phyloP scores from a whole-genome alignment of 1,284 basidiomycete species.

The Heliocybe sulcata region DNA sequence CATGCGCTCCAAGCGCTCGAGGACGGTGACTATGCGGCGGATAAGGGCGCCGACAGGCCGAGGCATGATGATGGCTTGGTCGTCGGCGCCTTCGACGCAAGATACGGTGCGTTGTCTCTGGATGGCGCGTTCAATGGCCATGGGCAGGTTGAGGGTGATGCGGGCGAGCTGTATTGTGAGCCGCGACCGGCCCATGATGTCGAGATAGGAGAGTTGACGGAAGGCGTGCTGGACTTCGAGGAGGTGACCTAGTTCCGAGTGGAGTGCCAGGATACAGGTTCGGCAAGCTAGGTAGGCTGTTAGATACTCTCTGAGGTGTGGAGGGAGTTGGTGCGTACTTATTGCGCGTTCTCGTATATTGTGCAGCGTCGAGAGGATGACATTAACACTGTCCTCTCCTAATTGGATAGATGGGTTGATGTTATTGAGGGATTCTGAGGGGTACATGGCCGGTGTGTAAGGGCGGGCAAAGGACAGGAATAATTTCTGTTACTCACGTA shows the following conservation, averaged over 20 bases:
- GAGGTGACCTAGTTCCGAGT: constrained; percentile 64
- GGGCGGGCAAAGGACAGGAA: background rate
- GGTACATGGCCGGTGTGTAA: background rate
- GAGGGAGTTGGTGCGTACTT: too few species aligned
- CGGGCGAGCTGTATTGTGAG: constrained; percentile 74
- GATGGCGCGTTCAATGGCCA: constrained; percentile 70
- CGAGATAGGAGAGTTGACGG: constrained; percentile 70
- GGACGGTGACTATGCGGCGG: background rate
- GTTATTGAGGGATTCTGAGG: constrained; percentile 61
- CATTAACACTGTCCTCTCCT: constrained; percentile 66
- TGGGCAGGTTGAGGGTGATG: constrained; percentile 73
- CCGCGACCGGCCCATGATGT: constrained; percentile 70
- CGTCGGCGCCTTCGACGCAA: background rate
- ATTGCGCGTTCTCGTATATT: constrained; percentile 61
- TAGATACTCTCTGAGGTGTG: constrained; percentile 1
- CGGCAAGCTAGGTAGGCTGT: constrained; percentile 52
- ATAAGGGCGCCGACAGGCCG: background rate
- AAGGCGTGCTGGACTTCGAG: constrained; percentile 77
- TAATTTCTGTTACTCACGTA: constrained; percentile 41
- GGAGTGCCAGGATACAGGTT: constrained; percentile 68
- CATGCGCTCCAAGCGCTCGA: constrained; percentile 4
- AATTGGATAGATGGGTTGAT: constrained; percentile 64
- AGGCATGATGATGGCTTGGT: background rate
- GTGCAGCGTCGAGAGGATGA: constrained; percentile 54
- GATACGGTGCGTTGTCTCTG: constrained; percentile 19